A percentile compares a stretch with the other conserved stretches of the same genome.
These are phyloP conservation scores for Thuidium tamariscinum DNA, from an alignment of 225 moss, liverwort and hornwort genomes.

Conservation along the genomic window DNA sequence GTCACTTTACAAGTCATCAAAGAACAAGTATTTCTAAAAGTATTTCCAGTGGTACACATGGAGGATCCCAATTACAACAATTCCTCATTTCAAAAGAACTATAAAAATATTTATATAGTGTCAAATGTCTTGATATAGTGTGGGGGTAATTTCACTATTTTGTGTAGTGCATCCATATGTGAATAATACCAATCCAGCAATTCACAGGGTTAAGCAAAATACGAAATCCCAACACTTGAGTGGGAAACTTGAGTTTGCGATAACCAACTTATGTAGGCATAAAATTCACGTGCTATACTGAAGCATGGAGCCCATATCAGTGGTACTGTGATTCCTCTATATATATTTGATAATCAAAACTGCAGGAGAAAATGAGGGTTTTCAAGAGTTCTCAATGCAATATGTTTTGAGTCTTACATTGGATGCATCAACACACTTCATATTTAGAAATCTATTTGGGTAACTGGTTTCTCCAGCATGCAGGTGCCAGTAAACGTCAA, in stretches of 20 bases:
- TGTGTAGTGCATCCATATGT: neutral
- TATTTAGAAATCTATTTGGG: neutral
- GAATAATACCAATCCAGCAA: neutral
- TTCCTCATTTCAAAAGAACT: no score
- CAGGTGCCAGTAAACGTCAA: slow-evolving; percentile 64
- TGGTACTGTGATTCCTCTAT: neutral
- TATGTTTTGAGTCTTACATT: neutral
- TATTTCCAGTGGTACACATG: no score
- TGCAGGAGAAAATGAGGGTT: neutral
- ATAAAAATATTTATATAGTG: no score
- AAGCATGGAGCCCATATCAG: neutral
- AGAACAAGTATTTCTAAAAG: no score
- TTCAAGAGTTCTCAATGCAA: neutral
- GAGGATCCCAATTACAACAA: no score
- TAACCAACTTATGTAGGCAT: neutral
- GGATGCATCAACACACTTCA: neutral
- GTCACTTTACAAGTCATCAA: no score
- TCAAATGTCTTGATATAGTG: no score
- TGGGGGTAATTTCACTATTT: no score
- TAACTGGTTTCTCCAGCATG: slow-evolving; percentile 67
- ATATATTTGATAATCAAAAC: neutral
- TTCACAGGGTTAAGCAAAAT: neutral
- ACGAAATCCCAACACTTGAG: neutral
- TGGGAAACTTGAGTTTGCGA: no score
- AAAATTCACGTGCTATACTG: neutral